A percentile compares a stretch with the other conserved stretches of the same genome.
These are phyloP conservation scores for Sclerotiophoma versabilis DNA, from an alignment of 2,329 filamentous ascomycete species.

Conservation along the genomic window DNA sequence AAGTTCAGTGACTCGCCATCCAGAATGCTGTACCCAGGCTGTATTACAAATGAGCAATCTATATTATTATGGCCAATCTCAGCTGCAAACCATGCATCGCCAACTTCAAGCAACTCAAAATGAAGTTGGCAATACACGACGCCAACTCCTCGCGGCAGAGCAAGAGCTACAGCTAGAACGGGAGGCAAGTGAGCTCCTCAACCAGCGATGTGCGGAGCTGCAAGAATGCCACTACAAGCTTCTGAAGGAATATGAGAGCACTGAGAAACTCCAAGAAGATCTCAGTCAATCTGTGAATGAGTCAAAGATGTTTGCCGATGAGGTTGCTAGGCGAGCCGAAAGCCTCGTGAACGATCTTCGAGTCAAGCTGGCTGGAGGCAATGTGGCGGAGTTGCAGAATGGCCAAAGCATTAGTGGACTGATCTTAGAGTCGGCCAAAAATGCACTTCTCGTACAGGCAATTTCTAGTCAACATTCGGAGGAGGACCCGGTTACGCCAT, in stretches of 20 bases:
- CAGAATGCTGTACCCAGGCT: no score
- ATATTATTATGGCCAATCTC: no score
- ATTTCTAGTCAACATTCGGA: constrained; percentile 2
- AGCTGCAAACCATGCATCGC: no score
- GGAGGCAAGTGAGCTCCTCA: constrained; percentile 2
- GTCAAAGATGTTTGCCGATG: no score
- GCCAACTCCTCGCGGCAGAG: neutral
- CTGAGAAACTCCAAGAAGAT: neutral
- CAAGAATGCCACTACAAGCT: neutral
- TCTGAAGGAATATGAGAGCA: constrained; percentile 5
- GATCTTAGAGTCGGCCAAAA: constrained; percentile 21
- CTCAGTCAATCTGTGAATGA: constrained; percentile 12
- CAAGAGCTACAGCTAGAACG: neutral
- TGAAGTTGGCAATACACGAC: no score
- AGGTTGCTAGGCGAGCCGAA: no score
- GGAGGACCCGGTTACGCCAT: no score
- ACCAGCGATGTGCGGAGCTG: constrained; percentile 17
- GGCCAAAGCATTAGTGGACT: constrained; percentile 19
- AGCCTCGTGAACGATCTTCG: no score
- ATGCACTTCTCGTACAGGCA: neutral
- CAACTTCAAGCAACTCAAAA: no score
- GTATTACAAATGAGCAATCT: no score
- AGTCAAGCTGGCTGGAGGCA: no score
- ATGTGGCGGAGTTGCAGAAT: neutral
- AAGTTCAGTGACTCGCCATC: no score